Percentiles rank a stretch among this genome's conserved stretches.
phyloP scores from a whole-genome alignment of 2,329 filamentous ascomycete genomes.

The Hypomyces rosellus region DNA sequence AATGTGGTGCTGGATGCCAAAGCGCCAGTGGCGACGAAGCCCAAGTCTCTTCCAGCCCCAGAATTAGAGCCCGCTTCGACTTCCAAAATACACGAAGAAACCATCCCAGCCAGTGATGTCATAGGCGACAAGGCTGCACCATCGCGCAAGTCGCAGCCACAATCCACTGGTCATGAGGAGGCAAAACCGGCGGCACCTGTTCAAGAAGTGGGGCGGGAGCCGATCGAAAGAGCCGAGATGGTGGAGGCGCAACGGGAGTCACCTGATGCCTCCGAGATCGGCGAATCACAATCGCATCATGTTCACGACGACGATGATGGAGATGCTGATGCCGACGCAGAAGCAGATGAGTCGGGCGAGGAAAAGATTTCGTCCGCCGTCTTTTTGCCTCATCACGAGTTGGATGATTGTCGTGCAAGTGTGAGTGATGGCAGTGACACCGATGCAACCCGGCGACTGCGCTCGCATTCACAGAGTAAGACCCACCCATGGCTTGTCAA shows the following conservation, averaged over 20 bases:
- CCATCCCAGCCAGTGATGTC: conserved; percentile 2
- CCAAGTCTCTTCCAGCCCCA: conserved; percentile 4
- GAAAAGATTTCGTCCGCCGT: conserved; percentile 84
- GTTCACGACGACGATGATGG: conserved; percentile 1
- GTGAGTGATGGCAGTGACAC: conserved; percentile 26
- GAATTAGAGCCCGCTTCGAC: neutral
- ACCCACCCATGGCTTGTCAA: conserved; percentile 52
- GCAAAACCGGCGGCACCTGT: conserved; percentile 12
- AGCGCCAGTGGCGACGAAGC: neutral
- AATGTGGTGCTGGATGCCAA: neutral
- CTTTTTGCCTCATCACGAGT: conserved; percentile 69
- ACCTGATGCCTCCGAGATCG: conserved; percentile 32
- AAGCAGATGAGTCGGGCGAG: conserved; percentile 58
- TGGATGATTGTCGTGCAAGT: conserved; percentile 29
- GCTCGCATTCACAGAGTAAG: conserved; percentile 34
- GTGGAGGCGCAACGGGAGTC: conserved; percentile 30
- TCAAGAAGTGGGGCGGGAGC: conserved; percentile 20
- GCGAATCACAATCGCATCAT: conserved; percentile 24
- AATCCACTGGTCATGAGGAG: conserved; percentile 18
- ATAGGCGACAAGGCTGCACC: conserved; percentile 6
- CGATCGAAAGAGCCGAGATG: conserved; percentile 20
- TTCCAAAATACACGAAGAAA: neutral
- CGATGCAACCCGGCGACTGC: conserved; percentile 43
- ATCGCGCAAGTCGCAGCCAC: conserved; percentile 14
- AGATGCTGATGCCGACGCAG: conserved; percentile 29